A percentile compares a stretch with the other conserved stretches of the same genome.
Conservation (phyloP, 1,284 basidiomycete species). For the Stygiomarasmius scandens region DNA sequence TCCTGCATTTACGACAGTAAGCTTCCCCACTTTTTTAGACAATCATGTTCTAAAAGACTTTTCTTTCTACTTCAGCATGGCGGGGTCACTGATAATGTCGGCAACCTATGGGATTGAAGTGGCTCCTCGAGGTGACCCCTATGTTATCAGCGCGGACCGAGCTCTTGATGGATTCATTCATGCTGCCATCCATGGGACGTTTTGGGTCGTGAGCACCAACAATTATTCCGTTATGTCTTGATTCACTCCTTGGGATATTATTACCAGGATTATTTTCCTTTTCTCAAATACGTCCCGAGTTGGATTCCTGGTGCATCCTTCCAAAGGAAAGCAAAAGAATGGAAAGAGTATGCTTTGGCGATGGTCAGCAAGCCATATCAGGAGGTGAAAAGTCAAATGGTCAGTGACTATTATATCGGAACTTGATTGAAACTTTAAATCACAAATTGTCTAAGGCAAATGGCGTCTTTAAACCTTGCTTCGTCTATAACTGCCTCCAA, state of each 20-base stretch:
- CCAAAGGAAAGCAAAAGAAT: constrained; percentile 5
- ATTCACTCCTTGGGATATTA: background rate
- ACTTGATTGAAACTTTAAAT: too few species aligned
- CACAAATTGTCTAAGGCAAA: background rate
- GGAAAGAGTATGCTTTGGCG: constrained; percentile 4
- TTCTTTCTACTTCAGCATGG: background rate
- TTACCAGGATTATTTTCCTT: constrained; percentile 3
- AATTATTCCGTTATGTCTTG: background rate
- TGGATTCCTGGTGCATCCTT: constrained; percentile 16
- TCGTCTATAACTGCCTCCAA: constrained; percentile 1
- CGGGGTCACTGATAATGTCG: background rate
- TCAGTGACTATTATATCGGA: too few species aligned
- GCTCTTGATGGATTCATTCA: background rate
- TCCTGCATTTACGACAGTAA: constrained; percentile 5
- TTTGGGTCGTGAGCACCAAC: constrained; percentile 4
- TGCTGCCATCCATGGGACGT: constrained; percentile 4
- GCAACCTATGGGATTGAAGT: constrained; percentile 12
- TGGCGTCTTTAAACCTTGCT: background rate
- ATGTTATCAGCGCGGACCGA: background rate
- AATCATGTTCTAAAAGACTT: too few species aligned
- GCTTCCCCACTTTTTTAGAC: too few species aligned
- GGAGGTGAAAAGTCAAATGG: constrained; percentile 44
- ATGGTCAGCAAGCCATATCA: constrained; percentile 27
- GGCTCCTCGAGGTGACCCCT: constrained; percentile 3
- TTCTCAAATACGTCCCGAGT: constrained; percentile 7